These are phyloP conservation scores for Diphasiastrum complanatum DNA, from an alignment of 83 land plant genomes.

Conservation along the genomic window DNA sequence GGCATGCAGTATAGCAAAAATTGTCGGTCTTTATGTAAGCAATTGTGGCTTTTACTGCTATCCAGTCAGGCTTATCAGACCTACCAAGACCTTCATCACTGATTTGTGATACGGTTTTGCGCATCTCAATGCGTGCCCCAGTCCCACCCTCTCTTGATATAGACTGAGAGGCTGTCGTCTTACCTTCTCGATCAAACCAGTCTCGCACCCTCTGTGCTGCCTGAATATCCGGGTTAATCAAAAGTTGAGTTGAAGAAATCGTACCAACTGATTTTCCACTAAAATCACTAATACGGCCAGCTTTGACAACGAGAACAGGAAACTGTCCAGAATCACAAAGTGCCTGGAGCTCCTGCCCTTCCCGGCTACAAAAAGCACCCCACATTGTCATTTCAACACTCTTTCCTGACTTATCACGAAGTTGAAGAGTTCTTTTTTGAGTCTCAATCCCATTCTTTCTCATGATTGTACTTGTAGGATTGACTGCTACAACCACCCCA, in stretches of 20 bases:
- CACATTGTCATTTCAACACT: constrained; percentile 89
- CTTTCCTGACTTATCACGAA: constrained; percentile 66
- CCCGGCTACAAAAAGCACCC: constrained; percentile 86
- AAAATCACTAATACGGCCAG: constrained; percentile 88
- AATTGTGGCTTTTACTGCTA: constrained; percentile 67
- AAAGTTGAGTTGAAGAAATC: constrained; percentile 73
- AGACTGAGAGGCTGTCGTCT: constrained; percentile 42
- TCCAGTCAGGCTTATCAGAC: constrained; percentile 82
- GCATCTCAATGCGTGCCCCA: constrained; percentile 45
- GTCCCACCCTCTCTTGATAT: constrained; percentile 66
- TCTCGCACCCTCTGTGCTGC: constrained; percentile 50
- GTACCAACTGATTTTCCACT: constrained; percentile 92
- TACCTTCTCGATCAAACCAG: constrained; percentile 86
- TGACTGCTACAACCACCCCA: constrained; percentile 64
- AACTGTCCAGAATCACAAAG: constrained; percentile 52
- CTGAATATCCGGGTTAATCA: constrained; percentile 67
- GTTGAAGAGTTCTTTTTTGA: constrained; percentile 66
- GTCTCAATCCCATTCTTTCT: constrained; percentile 95
- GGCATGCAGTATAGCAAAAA: constrained; percentile 93
- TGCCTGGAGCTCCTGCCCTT: constrained; percentile 74
- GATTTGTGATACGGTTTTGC: constrained; percentile 69
- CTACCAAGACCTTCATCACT: constrained; percentile 91
- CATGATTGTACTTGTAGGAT: constrained; percentile 64
- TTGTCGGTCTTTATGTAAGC: constrained; percentile 70
- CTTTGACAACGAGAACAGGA: constrained; percentile 78